Evolutionary conservation across 257 asterid species (phyloP).

Genomic region (Petunia axillaris): DNA sequence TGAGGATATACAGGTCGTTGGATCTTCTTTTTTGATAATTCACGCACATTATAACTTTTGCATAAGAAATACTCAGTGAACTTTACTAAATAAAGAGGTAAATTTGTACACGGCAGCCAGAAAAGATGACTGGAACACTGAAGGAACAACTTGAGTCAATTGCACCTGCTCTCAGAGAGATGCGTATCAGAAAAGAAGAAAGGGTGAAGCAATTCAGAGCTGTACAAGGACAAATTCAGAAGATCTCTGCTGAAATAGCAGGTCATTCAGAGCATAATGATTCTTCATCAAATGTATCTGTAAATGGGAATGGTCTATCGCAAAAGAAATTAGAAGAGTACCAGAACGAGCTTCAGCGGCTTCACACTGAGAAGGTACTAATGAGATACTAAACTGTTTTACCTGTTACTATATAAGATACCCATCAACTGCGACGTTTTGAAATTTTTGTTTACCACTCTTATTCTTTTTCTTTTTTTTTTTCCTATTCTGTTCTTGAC

Average conservation of each 20-base stretch:
- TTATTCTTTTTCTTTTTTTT: constrained; percentile 21
- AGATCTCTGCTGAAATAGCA: constrained; percentile 83
- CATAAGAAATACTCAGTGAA: constrained; percentile 22
- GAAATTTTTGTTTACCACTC: constrained; percentile 3
- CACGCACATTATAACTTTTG: neutral
- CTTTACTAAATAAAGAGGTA: constrained; percentile 29
- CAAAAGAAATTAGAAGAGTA: constrained; percentile 79
- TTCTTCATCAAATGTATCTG: constrained; percentile 53
- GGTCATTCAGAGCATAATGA: constrained; percentile 77
- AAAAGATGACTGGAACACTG: constrained; percentile 87
- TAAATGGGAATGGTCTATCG: constrained; percentile 81
- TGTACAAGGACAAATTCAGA: constrained; percentile 80
- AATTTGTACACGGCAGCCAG: constrained; percentile 65
- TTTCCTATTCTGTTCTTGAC: constrained; percentile 28
- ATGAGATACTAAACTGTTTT: neutral
- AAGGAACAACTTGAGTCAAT: constrained; percentile 83
- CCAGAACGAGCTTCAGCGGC: constrained; percentile 88
- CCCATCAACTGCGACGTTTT: constrained; percentile 8
- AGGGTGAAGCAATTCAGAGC: constrained; percentile 78
- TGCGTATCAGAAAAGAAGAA: constrained; percentile 83
- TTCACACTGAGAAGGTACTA: constrained; percentile 83
- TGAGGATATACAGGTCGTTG: constrained; percentile 9
- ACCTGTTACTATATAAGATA: neutral
- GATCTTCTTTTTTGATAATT: neutral
- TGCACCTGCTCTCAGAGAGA: constrained; percentile 83